Evolutionary conservation across 208 protist species (phyloP).

Genomic region (Naegleria lovaniensis): DNA sequence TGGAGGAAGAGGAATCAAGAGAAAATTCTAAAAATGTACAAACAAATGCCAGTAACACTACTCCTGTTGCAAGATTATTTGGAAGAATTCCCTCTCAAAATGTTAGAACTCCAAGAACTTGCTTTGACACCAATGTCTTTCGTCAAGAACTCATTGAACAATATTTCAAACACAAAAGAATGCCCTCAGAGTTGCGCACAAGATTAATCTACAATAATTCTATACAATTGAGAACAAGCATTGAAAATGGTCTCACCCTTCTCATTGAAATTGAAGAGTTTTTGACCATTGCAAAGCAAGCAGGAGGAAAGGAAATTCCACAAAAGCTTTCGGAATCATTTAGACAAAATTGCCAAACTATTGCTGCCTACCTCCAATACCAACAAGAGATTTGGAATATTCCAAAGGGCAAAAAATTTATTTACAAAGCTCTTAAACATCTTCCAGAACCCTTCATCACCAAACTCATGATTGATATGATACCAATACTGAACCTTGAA

Average conservation of each 20-base stretch:
- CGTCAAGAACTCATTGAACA: neutral
- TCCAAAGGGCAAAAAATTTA: neutral
- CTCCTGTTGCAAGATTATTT: neutral
- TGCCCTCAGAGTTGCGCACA: neutral
- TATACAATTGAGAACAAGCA: neutral
- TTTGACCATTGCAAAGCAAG: neutral
- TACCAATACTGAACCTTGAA: neutral
- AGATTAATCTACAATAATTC: neutral
- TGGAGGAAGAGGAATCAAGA: neutral
- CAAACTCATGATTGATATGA: neutral
- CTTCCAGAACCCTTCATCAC: neutral
- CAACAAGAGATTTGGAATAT: neutral
- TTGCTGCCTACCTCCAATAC: neutral
- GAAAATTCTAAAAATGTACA: neutral
- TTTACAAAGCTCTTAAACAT: neutral
- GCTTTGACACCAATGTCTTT: neutral
- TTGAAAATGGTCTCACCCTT: slow-evolving; percentile 12
- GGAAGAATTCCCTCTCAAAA: slow-evolving; percentile 21
- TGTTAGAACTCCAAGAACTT: neutral
- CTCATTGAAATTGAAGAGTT: slow-evolving; percentile 21
- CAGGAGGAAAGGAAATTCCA: neutral
- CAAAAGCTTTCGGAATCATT: neutral
- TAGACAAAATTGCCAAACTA: neutral
- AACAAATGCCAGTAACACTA: neutral
- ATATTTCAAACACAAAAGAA: neutral